Evolutionary conservation across 2,329 filamentous ascomycete species (phyloP).

Genomic region (Mycosphaerella sp.): DNA sequence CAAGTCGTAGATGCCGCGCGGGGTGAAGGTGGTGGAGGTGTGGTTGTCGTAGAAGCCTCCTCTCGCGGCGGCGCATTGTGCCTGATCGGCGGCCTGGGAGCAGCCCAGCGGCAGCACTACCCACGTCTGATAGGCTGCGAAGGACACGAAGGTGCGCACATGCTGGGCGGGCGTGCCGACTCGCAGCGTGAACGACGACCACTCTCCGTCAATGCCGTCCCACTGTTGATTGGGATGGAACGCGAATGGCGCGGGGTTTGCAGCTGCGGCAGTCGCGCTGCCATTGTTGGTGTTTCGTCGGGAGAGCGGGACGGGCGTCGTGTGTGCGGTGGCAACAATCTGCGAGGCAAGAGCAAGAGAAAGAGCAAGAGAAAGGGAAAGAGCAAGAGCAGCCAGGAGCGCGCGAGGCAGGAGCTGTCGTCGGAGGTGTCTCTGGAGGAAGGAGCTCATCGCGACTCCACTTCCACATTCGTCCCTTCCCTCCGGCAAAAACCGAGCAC

Average conservation of each 20-base stretch:
- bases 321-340: constrained; percentile 13
- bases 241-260: constrained; percentile 26
- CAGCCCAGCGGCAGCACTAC: constrained; percentile 57
- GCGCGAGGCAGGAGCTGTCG: constrained; percentile 20
- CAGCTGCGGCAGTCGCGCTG: not conserved
- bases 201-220: constrained; percentile 62
- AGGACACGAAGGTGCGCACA: constrained; percentile 57
- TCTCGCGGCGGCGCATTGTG: constrained; percentile 49
- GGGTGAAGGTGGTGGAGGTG: constrained; percentile 53
- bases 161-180: constrained; percentile 50
- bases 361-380: not conserved
- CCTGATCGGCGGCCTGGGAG: constrained; percentile 29
- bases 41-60: constrained; percentile 54
- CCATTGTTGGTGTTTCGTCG: constrained; percentile 1
- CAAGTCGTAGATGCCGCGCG: constrained; percentile 55
- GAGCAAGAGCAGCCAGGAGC: constrained; percentile 12
- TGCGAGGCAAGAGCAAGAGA: not conserved
- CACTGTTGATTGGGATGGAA: constrained; percentile 30
- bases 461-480: not conserved
- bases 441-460: not conserved
- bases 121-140: constrained; percentile 66
- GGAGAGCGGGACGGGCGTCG: constrained; percentile 1
- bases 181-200: constrained; percentile 63
- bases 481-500: no score
- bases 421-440: constrained; percentile 15